A percentile compares a stretch with the other conserved stretches of the same genome.
Evolutionary conservation across 805 yeast genomes (phyloP).

Genomic region (Ogataea pilisensis): DNA sequence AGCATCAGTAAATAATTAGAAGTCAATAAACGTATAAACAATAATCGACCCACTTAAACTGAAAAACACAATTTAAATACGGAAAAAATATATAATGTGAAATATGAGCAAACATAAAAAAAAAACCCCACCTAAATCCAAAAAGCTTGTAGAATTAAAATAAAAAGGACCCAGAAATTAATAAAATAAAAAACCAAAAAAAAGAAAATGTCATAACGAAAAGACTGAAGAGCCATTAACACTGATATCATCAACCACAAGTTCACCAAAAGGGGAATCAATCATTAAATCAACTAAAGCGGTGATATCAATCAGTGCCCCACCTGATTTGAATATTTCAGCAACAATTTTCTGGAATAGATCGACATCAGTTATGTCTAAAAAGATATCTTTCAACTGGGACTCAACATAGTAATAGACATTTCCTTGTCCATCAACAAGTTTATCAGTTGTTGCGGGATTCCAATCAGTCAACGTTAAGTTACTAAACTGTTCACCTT

Average conservation of each 20-base stretch:
- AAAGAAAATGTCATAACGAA: not conserved
- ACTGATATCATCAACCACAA: constrained; percentile 27
- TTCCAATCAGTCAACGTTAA: constrained; percentile 44
- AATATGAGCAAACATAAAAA: too few relatives aligned
- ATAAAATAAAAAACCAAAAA: not conserved
- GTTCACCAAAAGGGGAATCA: constrained; percentile 29
- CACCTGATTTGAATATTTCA: constrained; percentile 38
- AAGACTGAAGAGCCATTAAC: constrained; percentile 28
- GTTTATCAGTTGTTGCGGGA: constrained; percentile 33
- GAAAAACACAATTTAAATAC: too few relatives aligned
- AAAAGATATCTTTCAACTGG: constrained; percentile 37
- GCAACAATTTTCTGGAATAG: constrained; percentile 41
- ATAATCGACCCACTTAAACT: too few relatives aligned
- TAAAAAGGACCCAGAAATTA: too few relatives aligned
- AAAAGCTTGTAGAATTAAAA: too few relatives aligned
- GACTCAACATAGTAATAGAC: constrained; percentile 34
- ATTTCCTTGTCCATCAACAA: constrained; percentile 12
- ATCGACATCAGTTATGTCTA: constrained; percentile 37
- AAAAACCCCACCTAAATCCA: too few relatives aligned
- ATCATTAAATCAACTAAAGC: constrained; percentile 35
- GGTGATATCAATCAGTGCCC: constrained; percentile 33
- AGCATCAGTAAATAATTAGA: too few relatives aligned
- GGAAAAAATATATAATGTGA: too few relatives aligned
- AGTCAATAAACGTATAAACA: too few relatives aligned
- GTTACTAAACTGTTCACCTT: constrained; percentile 39